Base-by-base conservation (phyloP, 768 basidiomycete species). In the Boletus eberwhitei region DNA sequence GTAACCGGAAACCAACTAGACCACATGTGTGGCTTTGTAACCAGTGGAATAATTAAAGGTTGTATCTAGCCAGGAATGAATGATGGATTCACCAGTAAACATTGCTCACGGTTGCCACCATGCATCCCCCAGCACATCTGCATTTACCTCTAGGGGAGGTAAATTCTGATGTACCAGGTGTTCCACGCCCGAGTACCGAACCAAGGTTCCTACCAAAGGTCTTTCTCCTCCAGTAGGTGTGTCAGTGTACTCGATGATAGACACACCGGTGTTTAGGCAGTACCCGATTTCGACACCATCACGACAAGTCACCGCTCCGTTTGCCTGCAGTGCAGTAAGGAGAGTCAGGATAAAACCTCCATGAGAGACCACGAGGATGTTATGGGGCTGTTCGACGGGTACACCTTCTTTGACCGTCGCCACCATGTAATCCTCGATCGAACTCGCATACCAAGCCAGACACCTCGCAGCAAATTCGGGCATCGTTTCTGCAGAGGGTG, bases 301-400 rank as follows among this genome's bases (percentile, higher is more conserved):
- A 34, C 64, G 73, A 41, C 72, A 73, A 50, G 53, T 59, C 50
- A 78, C 61, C 58, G 70, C 68, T 34, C 75, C 64, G 55, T 73
- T 74, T 17, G 72, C 68, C 12, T 83, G 57, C 58, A 88, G 62
- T 34, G 65, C 69, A 37, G 71, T 71, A 49, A 84, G 70, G 35
- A 52, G 50, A 34, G 75, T 73, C 34, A 72, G 68, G 54, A 89
- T 84, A 53, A 78, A 75, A 1, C 81, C 86, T 5, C 86, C 85
- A 57, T 52, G 53, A 51, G 49, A 34, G 29, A 52, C 35, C 21
- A 52, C 40, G 19, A 54, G 39, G 24, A 53, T 42, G 16, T 31
- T n/a, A 5, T 16, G 38, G 29, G 48, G 48, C 17, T 26, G 19
- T 17, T 52, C 24, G n/a, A 8, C 0, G 32, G 32, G 12, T 16